These are phyloP conservation scores for Diaporthe batatas DNA, from an alignment of 2,329 filamentous ascomycete genomes.

Conservation along the genomic window DNA sequence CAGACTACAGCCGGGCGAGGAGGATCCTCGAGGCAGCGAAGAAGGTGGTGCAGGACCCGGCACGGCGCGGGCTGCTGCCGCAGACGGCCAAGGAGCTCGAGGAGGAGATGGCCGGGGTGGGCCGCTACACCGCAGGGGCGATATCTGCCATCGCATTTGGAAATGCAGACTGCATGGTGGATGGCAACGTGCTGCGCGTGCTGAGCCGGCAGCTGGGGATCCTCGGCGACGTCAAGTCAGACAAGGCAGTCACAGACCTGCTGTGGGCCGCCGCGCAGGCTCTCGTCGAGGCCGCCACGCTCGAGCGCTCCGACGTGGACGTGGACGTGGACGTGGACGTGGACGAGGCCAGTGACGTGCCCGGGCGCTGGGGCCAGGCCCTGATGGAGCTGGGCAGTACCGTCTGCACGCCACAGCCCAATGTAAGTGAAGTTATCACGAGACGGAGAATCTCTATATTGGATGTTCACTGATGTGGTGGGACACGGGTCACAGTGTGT, in stretches of 20 bases:
- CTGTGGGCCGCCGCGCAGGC: constrained; percentile 71
- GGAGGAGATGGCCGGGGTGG: constrained; percentile 69
- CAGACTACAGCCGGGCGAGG: constrained; percentile 72
- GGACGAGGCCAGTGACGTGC: constrained; percentile 61
- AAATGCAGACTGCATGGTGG: constrained; percentile 70
- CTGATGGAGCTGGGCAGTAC: constrained; percentile 77
- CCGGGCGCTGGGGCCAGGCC: constrained; percentile 74
- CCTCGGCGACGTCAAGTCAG: constrained; percentile 68
- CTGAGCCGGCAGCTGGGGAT: constrained; percentile 72
- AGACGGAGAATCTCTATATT: too few relatives aligned
- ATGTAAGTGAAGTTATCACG: constrained; percentile 44
- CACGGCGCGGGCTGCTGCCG: constrained; percentile 64
- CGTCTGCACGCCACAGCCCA: constrained; percentile 70
- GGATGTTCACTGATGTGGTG: not conserved
- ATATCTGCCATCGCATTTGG: constrained; percentile 75
- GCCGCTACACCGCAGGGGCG: constrained; percentile 73
- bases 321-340: constrained; percentile 39
- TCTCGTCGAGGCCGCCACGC: constrained; percentile 65
- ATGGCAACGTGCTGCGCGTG: constrained; percentile 74
- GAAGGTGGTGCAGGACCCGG: constrained; percentile 59
- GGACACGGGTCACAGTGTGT: constrained; percentile 53
- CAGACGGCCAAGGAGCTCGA: constrained; percentile 59
- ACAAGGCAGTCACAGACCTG: constrained; percentile 64
- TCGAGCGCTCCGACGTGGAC: constrained; percentile 49
- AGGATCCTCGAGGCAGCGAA: constrained; percentile 70